phyloP scores from a whole-genome alignment of 768 basidiomycete species.

The Mycena crocata region DNA sequence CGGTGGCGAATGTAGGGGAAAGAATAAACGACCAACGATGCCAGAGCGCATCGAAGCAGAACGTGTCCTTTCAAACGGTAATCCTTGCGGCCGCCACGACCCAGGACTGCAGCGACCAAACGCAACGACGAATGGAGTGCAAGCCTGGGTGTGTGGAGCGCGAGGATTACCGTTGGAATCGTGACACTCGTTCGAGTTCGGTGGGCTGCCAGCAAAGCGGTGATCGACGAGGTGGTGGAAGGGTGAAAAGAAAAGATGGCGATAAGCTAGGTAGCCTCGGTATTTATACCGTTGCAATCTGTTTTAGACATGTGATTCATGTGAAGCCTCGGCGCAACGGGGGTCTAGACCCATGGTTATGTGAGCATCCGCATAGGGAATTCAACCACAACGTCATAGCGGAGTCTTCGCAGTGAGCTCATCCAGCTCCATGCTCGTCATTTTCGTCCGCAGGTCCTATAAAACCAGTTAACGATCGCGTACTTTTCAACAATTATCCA shows the following conservation, averaged over 20 bases:
- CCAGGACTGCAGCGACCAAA: conserved; percentile 37
- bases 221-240: not conserved
- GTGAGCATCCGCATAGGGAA: too few species aligned
- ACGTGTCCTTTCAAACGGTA: conserved; percentile 40
- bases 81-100: conserved; percentile 57
- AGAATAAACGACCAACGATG: too few species aligned
- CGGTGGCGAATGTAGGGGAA: too few species aligned
- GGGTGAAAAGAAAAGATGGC: not conserved
- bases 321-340: not conserved
- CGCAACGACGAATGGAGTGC: conserved; percentile 27
- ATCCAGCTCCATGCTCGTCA: conserved; percentile 24
- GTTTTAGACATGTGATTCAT: not conserved
- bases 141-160: conserved; percentile 35
- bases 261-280: not conserved
- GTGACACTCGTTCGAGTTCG: not conserved
- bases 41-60: too few species aligned
- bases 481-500: not conserved
- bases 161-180: conserved; percentile 39
- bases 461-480: not conserved
- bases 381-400: too few species aligned
- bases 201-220: too few species aligned
- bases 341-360: too few species aligned
- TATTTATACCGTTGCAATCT: conserved; percentile 9
- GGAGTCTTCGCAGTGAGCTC: conserved; percentile 27
- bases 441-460: not conserved